These are phyloP conservation scores for Backusella morwellensis DNA, from an alignment of 192 early-diverging fungal genomes.

Conservation along the genomic window DNA sequence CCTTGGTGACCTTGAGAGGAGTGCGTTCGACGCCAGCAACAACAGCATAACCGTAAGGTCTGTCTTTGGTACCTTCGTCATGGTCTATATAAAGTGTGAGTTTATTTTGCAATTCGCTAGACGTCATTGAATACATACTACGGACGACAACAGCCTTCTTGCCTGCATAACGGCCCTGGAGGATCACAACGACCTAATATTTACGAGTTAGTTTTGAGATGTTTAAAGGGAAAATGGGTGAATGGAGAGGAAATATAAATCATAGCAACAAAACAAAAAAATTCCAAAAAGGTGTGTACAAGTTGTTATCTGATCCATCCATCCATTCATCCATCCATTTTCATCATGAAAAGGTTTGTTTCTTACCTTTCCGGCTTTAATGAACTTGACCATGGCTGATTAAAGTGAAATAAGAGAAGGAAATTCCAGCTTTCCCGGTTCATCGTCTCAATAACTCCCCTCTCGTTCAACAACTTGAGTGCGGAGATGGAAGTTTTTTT, in stretches of 20 bases:
- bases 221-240: neutral
- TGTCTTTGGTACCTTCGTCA: conserved; percentile 98
- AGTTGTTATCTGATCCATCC: neutral
- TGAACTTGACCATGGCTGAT: conserved; percentile 6
- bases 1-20: conserved; percentile 95
- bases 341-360: neutral
- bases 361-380: conserved; percentile 8
- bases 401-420: conserved; percentile 8
- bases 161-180: conserved; percentile 98
- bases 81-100: conserved; percentile 42
- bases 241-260: neutral
- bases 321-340: neutral
- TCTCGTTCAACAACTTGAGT: neutral
- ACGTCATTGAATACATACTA: conserved; percentile 39
- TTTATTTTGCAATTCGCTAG: conserved; percentile 13
- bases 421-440: neutral
- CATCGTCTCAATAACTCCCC: neutral
- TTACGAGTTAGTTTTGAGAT: neutral
- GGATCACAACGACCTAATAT: conserved; percentile 91
- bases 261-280: neutral
- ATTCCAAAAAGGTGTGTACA: neutral
- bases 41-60: conserved; percentile 96
- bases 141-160: conserved; percentile 99
- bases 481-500: neutral
- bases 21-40: conserved; percentile 97